phyloP scores from a whole-genome alignment of 352 stramenopile species.

The Phytophthora hybrid region DNA sequence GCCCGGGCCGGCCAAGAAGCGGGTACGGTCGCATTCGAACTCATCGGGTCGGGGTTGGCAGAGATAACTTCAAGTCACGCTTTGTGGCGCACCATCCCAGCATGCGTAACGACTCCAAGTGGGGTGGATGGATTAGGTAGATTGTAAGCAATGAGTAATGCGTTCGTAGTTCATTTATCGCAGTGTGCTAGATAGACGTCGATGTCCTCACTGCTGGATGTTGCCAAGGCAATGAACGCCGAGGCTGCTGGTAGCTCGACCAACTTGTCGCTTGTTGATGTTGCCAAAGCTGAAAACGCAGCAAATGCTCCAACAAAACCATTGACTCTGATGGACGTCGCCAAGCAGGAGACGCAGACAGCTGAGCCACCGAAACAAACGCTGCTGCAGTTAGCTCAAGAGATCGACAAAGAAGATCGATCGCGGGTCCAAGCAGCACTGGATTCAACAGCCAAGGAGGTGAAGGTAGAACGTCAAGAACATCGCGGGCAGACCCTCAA shows the following conservation, averaged over 20 bases:
- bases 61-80: conserved; percentile 28
- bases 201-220: conserved; percentile 56
- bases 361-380: conserved; percentile 25
- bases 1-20: conserved; percentile 51
- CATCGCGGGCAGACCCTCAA: conserved; percentile 30
- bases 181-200: background rate
- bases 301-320: conserved; percentile 26
- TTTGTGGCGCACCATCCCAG: conserved; percentile 31
- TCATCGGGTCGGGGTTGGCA: conserved; percentile 43
- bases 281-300: conserved; percentile 44
- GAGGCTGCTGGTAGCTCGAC: conserved; percentile 11
- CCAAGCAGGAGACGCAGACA: conserved; percentile 32
- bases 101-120: conserved; percentile 31
- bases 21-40: conserved; percentile 35
- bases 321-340: conserved; percentile 59
- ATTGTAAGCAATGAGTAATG: conserved; percentile 31
- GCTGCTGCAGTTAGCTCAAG: conserved; percentile 51
- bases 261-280: conserved; percentile 44
- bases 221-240: conserved; percentile 57
- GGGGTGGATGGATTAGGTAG: conserved; percentile 19
- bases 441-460: conserved; percentile 43
- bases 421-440: conserved; percentile 45
- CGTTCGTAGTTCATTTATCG: conserved; percentile 28
- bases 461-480: conserved; percentile 47
- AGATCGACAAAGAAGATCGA: conserved; percentile 59